Evolutionary conservation across 176 grass and related monocot species (phyloP).

Genomic region (Luzula sylvatica): DNA sequence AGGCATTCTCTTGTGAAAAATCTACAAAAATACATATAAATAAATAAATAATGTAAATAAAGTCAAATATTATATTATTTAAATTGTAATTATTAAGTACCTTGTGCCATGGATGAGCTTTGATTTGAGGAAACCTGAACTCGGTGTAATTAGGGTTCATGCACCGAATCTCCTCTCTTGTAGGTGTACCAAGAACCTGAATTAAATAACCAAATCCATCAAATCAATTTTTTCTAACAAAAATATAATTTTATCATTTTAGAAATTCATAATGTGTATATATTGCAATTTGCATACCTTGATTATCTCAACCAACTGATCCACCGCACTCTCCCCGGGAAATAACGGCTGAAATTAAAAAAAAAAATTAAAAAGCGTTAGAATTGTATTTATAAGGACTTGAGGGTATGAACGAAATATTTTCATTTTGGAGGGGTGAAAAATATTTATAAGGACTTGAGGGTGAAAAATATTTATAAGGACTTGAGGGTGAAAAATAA

Average conservation of each 20-base stretch:
- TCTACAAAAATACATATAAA: constrained; percentile 18
- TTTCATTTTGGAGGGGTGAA: no score
- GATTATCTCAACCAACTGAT: constrained; percentile 84
- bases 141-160: constrained; percentile 98
- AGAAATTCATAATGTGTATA: no score
- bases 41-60: not conserved
- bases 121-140: constrained; percentile 94
- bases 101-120: constrained; percentile 99
- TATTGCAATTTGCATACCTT: constrained; percentile 39
- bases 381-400: not conserved
- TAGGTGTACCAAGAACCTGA: constrained; percentile 94
- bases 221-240: not conserved
- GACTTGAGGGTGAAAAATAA: no score
- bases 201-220: not conserved
- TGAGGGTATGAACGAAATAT: not conserved
- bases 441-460: no score
- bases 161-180: constrained; percentile 87
- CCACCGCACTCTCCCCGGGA: constrained; percentile 81
- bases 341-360: constrained; percentile 58
- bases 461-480: no score
- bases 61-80: not conserved
- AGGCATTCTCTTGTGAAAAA: constrained; percentile 95
- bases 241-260: no score
- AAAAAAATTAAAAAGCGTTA: constrained; percentile 12
- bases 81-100: constrained; percentile 17